A percentile compares a stretch with the other conserved stretches of the same genome.
Conservation (phyloP, 1,139 yeast species). For the Candida pseudoviswanathii region DNA sequence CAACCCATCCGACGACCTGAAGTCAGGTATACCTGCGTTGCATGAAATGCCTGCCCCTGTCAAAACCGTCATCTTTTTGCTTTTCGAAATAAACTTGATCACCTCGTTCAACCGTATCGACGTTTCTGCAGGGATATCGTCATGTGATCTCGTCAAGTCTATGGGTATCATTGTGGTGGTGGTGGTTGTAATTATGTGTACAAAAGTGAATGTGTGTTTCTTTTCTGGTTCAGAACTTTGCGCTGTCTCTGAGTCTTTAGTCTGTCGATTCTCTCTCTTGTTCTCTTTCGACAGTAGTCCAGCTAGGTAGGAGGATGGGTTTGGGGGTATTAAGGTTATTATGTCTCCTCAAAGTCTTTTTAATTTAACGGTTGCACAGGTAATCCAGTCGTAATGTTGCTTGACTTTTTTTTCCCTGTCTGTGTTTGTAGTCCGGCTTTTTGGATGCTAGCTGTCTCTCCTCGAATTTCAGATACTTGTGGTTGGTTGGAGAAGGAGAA, state of each 20-base stretch:
- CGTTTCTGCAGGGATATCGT: slow-evolving; percentile 12
- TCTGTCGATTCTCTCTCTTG: too few relatives aligned
- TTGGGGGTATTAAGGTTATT: too few relatives aligned
- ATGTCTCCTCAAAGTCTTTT: too few relatives aligned
- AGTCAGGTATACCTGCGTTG: slow-evolving; percentile 96
- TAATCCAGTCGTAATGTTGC: background rate
- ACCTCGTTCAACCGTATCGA: slow-evolving; percentile 39
- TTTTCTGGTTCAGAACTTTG: too few relatives aligned
- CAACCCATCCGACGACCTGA: slow-evolving; percentile 81
- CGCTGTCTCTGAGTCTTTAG: too few relatives aligned
- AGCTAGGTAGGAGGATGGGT: too few relatives aligned
- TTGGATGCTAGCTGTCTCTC: background rate
- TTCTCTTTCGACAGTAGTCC: too few relatives aligned
- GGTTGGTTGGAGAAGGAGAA: background rate
- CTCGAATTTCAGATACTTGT: background rate
- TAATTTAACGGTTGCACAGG: background rate
- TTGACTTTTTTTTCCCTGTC: background rate
- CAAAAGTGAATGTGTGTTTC: too few relatives aligned
- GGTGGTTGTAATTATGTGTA: background rate
- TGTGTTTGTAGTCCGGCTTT: background rate
- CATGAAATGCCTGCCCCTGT: slow-evolving; percentile 98
- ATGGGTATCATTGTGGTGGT: slow-evolving; percentile 31
- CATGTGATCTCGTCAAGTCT: slow-evolving; percentile 24
- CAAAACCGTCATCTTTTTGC: slow-evolving; percentile 57
- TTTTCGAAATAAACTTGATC: slow-evolving; percentile 44